Conservation (phyloP, 768 basidiomycete genomes). For the Tricholoma hemisulphureum region DNA sequence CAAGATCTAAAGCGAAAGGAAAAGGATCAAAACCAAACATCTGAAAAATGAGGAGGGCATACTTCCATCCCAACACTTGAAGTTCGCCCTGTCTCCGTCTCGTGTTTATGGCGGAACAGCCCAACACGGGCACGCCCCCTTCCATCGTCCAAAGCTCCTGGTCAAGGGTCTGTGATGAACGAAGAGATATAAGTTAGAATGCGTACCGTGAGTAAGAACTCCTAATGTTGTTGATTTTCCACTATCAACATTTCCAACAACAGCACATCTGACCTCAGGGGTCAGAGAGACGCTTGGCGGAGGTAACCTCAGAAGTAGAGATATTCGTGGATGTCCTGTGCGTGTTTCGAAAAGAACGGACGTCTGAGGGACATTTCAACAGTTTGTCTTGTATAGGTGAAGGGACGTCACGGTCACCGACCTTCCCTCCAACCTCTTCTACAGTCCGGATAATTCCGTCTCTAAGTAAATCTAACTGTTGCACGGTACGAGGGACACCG, state of each 20-base stretch:
- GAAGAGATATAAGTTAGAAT: constrained; percentile 5
- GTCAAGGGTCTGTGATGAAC: constrained; percentile 15
- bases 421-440: constrained; percentile 82
- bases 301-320: constrained; percentile 69
- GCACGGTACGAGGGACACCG: constrained; percentile 48
- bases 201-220: constrained; percentile 87
- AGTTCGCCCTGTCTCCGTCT: constrained; percentile 93
- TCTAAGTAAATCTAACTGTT: constrained; percentile 51
- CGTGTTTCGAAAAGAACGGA: constrained; percentile 53
- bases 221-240: constrained; percentile 95
- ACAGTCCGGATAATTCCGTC: constrained; percentile 46
- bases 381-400: background rate
- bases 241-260: constrained; percentile 92
- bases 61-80: constrained; percentile 98
- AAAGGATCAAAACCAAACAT: background rate
- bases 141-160: constrained; percentile 79
- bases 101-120: constrained; percentile 95
- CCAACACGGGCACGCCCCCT: constrained; percentile 80
- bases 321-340: constrained; percentile 50
- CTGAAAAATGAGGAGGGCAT: background rate
- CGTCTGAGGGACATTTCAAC: constrained; percentile 36
- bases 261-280: constrained; percentile 94
- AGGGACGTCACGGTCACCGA: constrained; percentile 25
- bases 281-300: constrained; percentile 72
- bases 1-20: constrained; percentile 57